Percentiles rank a stretch among this genome's conserved stretches.
Evolutionary conservation across 1,284 basidiomycete species (phyloP).

Genomic region (Ceraceosorus bombacis): DNA sequence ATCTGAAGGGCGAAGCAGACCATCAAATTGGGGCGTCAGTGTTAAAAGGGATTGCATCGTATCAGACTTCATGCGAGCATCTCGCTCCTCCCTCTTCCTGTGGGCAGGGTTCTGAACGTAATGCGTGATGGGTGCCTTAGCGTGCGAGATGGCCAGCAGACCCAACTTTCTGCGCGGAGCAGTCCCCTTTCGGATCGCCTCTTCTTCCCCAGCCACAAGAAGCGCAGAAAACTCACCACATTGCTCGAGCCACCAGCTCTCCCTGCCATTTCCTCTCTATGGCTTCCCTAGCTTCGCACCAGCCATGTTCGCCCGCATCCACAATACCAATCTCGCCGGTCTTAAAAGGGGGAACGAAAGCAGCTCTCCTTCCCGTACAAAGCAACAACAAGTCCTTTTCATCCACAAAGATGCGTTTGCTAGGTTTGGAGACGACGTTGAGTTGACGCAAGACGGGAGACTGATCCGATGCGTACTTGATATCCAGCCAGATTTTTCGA

Average conservation of each 20-base stretch:
- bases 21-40: too few relatives aligned
- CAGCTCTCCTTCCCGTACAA: slow-evolving; percentile 52
- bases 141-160: too few relatives aligned
- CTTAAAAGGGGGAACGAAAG: slow-evolving; percentile 64
- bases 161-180: too few relatives aligned
- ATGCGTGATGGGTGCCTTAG: too few relatives aligned
- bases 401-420: slow-evolving; percentile 67
- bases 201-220: too few relatives aligned
- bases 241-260: slow-evolving; percentile 46
- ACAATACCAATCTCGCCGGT: slow-evolving; percentile 82
- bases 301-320: slow-evolving; percentile 56
- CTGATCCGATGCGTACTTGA: slow-evolving; percentile 75
- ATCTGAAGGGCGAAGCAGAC: too few relatives aligned
- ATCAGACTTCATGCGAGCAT: too few relatives aligned
- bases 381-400: slow-evolving; percentile 63
- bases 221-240: too few relatives aligned
- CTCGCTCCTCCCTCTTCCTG: too few relatives aligned
- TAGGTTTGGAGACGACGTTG: slow-evolving; percentile 67
- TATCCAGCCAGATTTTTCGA: slow-evolving; percentile 67
- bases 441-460: slow-evolving; percentile 67
- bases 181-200: too few relatives aligned
- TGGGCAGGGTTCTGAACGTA: too few relatives aligned
- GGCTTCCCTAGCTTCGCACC: slow-evolving; percentile 51
- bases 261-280: slow-evolving; percentile 48
- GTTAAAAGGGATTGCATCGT: too few relatives aligned